Evolutionary conservation across 2,329 filamentous ascomycete species (phyloP), one percentile per base, ranked within the genome.

Genomic region (Fusarium clavum): DNA sequence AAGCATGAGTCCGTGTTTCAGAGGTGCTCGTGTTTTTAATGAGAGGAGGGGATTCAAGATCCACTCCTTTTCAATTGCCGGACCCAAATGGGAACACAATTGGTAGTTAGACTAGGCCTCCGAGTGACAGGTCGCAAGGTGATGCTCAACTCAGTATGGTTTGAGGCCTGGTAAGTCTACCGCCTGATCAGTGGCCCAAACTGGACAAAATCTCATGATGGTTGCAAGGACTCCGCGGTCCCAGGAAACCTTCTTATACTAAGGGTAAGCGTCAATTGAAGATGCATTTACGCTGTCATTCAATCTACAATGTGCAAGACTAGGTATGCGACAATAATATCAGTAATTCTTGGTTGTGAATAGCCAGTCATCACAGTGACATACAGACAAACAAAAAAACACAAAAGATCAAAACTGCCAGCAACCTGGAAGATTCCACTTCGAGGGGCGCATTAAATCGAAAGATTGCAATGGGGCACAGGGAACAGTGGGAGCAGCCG

Each of bases 21-120:
- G 49, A 43, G 24, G n/a, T 27, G 49, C 18, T 53, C 34, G 49
- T 53, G 24, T 29, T 53, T 53, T 38, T 53, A 22, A 53, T 53
- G 10, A 43, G 24, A 53, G 49, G 49, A 41, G 24, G 25, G 4
- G 11, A 27, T 27, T 13, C 4, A 9, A 9, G 13, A 8, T 53
- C 34, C 34, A 53, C 34, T 2, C 14, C 24, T 18, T 20, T 20
- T 12, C 6, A 29, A 29, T 29, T 53, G 30, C 32, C 24, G 16
- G 22, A 22, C 22, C 47, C 47, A 24, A 30, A 34, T n/a, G 12
- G 14, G 18, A 45, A 20, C 22, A 6, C 22, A 24, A 44, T 24
- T 24, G 22, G 10, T 44, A 4, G 4, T 10, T 38, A 38, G 34
- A 38, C 3, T 29, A 46, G 44, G 18, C 18, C 25, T 46, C 44